Conservation (phyloP, 2,329 filamentous ascomycete genomes). For the Trichoderma polysporum region DNA sequence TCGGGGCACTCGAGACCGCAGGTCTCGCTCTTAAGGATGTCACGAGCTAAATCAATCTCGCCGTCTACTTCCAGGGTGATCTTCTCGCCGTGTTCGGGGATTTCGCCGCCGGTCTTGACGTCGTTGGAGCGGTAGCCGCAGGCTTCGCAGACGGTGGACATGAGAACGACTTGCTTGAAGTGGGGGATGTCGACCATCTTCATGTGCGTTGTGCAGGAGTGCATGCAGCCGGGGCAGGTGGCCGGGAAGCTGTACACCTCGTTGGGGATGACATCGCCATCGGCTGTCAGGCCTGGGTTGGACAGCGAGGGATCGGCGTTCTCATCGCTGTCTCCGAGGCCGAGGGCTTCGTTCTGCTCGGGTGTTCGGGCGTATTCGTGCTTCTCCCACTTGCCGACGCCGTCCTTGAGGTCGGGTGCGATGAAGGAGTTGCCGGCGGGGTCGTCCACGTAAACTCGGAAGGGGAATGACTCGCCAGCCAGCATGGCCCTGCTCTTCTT, state of each 20-base stretch:
- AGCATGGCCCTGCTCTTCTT: constrained; percentile 74
- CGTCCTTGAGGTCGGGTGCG: constrained; percentile 76
- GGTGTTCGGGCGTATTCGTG: constrained; percentile 78
- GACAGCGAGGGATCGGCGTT: constrained; percentile 46
- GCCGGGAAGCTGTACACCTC: constrained; percentile 92
- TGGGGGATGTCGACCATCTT: constrained; percentile 98
- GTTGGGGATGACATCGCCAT: constrained; percentile 85
- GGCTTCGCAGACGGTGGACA: constrained; percentile 87
- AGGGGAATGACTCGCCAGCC: constrained; percentile 75
- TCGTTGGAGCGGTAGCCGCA: constrained; percentile 96
- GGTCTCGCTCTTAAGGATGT: constrained; percentile 95
- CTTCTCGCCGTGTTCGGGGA: constrained; percentile 80
- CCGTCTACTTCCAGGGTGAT: constrained; percentile 74
- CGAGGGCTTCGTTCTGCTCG: constrained; percentile 84
- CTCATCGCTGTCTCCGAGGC: constrained; percentile 65
- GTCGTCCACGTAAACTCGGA: constrained; percentile 85
- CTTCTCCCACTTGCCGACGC: constrained; percentile 84
- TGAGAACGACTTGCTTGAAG: constrained; percentile 96
- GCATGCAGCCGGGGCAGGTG: constrained; percentile 86
- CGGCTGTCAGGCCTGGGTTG: constrained; percentile 50
- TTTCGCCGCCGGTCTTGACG: constrained; percentile 93
- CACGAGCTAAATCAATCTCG: constrained; percentile 74
- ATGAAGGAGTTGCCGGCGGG: constrained; percentile 96
- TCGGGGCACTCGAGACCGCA: constrained; percentile 86
- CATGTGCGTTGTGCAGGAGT: constrained; percentile 88